A percentile compares a stretch with the other conserved stretches of the same genome.
Evolutionary conservation across 129 eudicot genomes (phyloP).

Genomic region (Escallonia rubra): DNA sequence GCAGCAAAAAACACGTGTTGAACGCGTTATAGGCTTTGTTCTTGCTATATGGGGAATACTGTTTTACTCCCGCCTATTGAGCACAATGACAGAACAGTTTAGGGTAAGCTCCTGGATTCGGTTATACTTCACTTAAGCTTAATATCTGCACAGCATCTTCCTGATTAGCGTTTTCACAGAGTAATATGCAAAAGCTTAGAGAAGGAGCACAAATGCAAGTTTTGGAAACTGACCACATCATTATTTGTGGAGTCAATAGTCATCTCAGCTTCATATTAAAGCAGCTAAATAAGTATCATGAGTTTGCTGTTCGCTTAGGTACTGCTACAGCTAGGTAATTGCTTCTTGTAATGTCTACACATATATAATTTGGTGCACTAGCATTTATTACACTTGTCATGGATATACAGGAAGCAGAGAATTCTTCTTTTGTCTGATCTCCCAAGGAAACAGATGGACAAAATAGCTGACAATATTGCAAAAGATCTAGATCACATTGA

Average conservation of each 20-base stretch:
- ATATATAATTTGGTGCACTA: slow-evolving; percentile 1
- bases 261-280: slow-evolving; percentile 79
- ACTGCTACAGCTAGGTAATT: slow-evolving; percentile 90
- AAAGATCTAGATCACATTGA: slow-evolving; percentile 90
- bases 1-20: slow-evolving; percentile 91
- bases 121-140: slow-evolving; percentile 1
- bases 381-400: slow-evolving; percentile 11
- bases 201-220: slow-evolving; percentile 98
- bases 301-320: slow-evolving; percentile 89
- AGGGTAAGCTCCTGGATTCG: slow-evolving; percentile 52
- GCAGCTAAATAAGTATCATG: slow-evolving; percentile 93
- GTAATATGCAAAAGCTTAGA: slow-evolving; percentile 87
- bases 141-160: slow-evolving; percentile 3
- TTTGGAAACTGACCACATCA: slow-evolving; percentile 84
- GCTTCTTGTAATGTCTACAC: slow-evolving; percentile 1
- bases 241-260: slow-evolving; percentile 92
- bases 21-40: slow-evolving; percentile 84
- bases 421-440: slow-evolving; percentile 92
- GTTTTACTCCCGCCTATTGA: slow-evolving; percentile 88
- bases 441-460: slow-evolving; percentile 89
- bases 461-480: slow-evolving; percentile 63
- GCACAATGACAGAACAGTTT: slow-evolving; percentile 98
- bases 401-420: slow-evolving; percentile 75
- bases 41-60: slow-evolving; percentile 99
- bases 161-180: slow-evolving; percentile 45